These are phyloP conservation scores for Hypoxylon subgilvum DNA, from an alignment of 495 filamentous ascomycete genomes.

Conservation along the genomic window DNA sequence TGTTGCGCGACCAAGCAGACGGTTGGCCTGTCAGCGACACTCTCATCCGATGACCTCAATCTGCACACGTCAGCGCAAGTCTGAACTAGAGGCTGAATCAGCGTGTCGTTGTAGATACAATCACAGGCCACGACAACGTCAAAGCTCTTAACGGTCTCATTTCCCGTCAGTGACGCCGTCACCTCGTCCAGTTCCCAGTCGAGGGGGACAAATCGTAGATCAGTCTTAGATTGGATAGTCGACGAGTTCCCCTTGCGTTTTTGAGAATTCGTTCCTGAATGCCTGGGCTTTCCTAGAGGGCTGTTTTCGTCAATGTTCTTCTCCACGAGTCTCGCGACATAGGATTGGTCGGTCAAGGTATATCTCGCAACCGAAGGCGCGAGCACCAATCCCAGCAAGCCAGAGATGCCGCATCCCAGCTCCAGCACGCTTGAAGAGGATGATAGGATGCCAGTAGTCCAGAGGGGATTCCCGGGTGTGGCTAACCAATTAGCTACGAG, in stretches of 20 bases:
- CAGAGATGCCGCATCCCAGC: conserved; percentile 86
- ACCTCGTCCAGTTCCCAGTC: conserved; percentile 73
- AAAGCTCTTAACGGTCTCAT: conserved; percentile 44
- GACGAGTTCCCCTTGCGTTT: conserved; percentile 34
- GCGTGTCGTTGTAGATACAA: conserved; percentile 86
- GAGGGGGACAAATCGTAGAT: conserved; percentile 58
- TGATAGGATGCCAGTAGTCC: conserved; percentile 60
- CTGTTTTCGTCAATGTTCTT: conserved; percentile 75
- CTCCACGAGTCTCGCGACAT: conserved; percentile 74
- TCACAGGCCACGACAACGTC: conserved; percentile 81
- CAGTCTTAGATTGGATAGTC: conserved; percentile 14
- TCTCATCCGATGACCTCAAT: conserved; percentile 49
- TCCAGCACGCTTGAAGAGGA: conserved; percentile 70
- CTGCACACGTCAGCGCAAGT: conserved; percentile 81
- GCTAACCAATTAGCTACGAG: conserved; percentile 82
- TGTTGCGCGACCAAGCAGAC: conserved; percentile 84
- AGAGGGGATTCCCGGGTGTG: conserved; percentile 67
- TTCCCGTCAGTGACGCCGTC: conserved; percentile 46
- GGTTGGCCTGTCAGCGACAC: conserved; percentile 19
- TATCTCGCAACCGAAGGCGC: conserved; percentile 67
- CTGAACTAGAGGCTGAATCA: conserved; percentile 81
- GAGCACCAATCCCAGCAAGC: conserved; percentile 70
- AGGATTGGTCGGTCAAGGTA: conserved; percentile 86
- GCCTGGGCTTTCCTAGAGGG: not conserved
- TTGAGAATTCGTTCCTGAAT: conserved; percentile 7